Base-by-base conservation (phyloP, 2,329 filamentous ascomycete species). In the Ophiostoma angusticollis region DNA sequence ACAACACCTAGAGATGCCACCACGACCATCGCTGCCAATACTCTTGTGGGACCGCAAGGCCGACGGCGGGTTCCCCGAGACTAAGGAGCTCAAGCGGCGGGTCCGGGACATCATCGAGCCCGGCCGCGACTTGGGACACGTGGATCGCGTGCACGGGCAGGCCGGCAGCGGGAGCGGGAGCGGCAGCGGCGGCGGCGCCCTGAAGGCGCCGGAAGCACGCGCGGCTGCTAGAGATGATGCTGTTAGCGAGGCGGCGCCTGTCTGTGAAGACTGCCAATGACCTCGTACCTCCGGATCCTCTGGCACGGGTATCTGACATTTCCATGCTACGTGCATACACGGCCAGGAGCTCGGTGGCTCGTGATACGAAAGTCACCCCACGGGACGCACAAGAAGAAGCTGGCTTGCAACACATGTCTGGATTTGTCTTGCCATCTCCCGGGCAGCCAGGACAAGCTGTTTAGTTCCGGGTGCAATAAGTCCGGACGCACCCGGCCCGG, bases 31-130 rank as follows among this genome's bases (percentile, higher is more conserved):
- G 44, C 48, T 6, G 2, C 51, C 64, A 45, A 64, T 68, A 22
- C 54, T 80, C 3, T 64, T 96, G 23, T 98, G 91, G 91, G 85
- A 96, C 64, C 73, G 91, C 45, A 93, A 86, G 57, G 55, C 61
- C 4, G 80, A 95, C 54, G 84, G 84, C 22, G 87, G 91, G 0
- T 98, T 98, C 59, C 91, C 89, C 44, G 86, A 95, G 62, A 86
- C 84, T 2, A 94, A 95, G 60, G 79, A 89, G 49, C 69, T 95
- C 31, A 95, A 96, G 63, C 77, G 85, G 43, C 70, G 79, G 13
- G 75, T 95, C 5, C 68, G 89, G 42, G 84, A 95, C 61, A 68
- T 84, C 37, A 78, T 95, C 49, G 79, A 91, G 52, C 89, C 87
- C 0, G 67, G 64, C 1, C 70, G 81, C 45, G 72, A 89, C 53